A percentile compares a stretch with the other conserved stretches of the same genome.
These are phyloP conservation scores for Aspergillus ostianus DNA, from an alignment of 495 filamentous ascomycete species.

Conservation along the genomic window DNA sequence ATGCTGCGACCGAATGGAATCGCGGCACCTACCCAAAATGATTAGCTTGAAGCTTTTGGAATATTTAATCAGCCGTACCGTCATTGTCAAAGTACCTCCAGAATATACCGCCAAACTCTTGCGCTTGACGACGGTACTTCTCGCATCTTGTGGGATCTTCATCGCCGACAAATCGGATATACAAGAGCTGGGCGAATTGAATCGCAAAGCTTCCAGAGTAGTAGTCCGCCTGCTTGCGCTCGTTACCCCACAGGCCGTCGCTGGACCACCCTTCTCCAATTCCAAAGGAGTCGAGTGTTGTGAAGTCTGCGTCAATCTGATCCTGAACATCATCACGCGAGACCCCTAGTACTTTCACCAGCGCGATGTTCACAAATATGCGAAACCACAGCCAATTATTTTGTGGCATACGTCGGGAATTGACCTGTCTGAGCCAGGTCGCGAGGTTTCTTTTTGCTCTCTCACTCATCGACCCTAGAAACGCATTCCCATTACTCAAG, in stretches of 20 bases:
- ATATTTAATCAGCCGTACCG: too few species aligned
- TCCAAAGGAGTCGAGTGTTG: slow-evolving; percentile 19
- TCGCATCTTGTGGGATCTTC: slow-evolving; percentile 41
- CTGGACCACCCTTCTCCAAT: slow-evolving; percentile 72
- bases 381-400: slow-evolving; percentile 31
- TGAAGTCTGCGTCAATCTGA: slow-evolving; percentile 17
- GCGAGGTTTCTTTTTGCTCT: slow-evolving; percentile 4
- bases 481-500: slow-evolving; percentile 10
- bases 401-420: slow-evolving; percentile 19
- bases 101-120: slow-evolving; percentile 59
- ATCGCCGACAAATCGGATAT: slow-evolving; percentile 15
- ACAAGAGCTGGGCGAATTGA: slow-evolving; percentile 25
- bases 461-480: slow-evolving; percentile 13
- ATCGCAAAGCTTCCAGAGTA: slow-evolving; percentile 29
- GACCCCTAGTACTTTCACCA: slow-evolving; percentile 16
- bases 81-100: slow-evolving; percentile 57
- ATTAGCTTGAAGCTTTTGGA: too few species aligned
- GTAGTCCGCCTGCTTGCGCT: slow-evolving; percentile 23
- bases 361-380: slow-evolving; percentile 23
- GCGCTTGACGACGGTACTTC: slow-evolving; percentile 63
- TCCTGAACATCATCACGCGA: slow-evolving; percentile 6
- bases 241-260: slow-evolving; percentile 61
- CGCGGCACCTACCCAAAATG: slow-evolving; percentile 7
- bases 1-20: slow-evolving; percentile 72
- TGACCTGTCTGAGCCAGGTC: slow-evolving; percentile 22